A percentile compares a stretch with the other conserved stretches of the same genome.
Conservation (phyloP, 345 rosid genomes). For the Eucalyptus globulus region DNA sequence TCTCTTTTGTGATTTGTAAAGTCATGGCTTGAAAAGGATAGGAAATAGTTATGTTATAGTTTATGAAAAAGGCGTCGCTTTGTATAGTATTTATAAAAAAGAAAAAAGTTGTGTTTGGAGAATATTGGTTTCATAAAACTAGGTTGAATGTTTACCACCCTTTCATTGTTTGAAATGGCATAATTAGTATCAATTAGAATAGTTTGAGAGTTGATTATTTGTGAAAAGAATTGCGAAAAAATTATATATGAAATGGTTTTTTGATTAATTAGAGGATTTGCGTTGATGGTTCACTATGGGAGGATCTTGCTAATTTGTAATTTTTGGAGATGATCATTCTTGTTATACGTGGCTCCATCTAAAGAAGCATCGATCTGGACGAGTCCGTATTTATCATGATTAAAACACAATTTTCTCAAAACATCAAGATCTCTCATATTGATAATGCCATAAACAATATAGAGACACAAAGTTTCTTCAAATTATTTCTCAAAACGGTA, state of each 20-base stretch:
- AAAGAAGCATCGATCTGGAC: not conserved
- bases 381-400: not conserved
- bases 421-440: not conserved
- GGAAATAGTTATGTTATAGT: not conserved
- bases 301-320: not conserved
- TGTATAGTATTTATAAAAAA: too few species aligned
- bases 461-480: not conserved
- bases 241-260: too few species aligned
- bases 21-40: not conserved
- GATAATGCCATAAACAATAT: not conserved
- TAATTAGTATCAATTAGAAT: too few species aligned
- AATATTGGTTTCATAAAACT: not conserved
- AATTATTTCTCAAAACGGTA: too few species aligned
- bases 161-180: not conserved
- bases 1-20: not conserved
- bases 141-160: not conserved
- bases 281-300: not conserved
- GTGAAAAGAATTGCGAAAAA: too few species aligned
- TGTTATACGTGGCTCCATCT: not conserved
- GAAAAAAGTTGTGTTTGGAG: not conserved
- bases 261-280: not conserved
- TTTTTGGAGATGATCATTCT: not conserved
- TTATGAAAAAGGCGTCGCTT: not conserved
- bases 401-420: not conserved
- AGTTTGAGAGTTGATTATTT: not conserved